A percentile compares a stretch with the other conserved stretches of the same genome.
phyloP scores from a whole-genome alignment of 768 basidiomycete species.

The Leccinum obscurum region DNA sequence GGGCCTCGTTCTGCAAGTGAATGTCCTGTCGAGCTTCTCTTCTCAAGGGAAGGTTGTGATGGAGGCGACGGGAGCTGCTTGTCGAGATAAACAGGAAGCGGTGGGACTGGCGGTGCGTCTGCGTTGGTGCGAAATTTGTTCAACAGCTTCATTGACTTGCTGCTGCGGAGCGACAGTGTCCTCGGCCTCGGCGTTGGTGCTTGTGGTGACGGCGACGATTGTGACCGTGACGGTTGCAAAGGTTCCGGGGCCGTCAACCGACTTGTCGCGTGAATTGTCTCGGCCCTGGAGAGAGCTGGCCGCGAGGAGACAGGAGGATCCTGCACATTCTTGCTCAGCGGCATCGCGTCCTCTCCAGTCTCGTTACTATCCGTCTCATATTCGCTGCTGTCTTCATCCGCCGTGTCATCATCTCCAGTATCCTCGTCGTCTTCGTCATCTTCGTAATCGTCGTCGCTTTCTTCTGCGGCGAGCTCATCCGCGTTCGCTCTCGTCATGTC shows the following conservation, averaged over 20 bases:
- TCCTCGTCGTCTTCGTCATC: conserved; percentile 37
- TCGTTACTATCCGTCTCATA: conserved; percentile 27
- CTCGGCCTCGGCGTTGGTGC: conserved; percentile 19
- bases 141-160: conserved; percentile 45
- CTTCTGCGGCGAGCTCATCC: conserved; percentile 78
- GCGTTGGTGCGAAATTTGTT: conserved; percentile 25
- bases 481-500: conserved; percentile 78
- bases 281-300: background rate
- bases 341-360: conserved; percentile 6
- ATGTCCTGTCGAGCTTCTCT: conserved; percentile 21
- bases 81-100: conserved; percentile 30
- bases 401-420: conserved; percentile 41
- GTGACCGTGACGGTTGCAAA: conserved; percentile 2
- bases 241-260: background rate
- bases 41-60: conserved; percentile 12
- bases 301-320: background rate
- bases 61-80: conserved; percentile 46
- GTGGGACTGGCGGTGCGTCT: conserved; percentile 45
- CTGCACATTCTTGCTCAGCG: conserved; percentile 13
- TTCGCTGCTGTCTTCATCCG: conserved; percentile 42
- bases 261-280: conserved; percentile 2
- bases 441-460: conserved; percentile 52
- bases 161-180: conserved; percentile 47
- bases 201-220: conserved; percentile 9
- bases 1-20: conserved; percentile 1